These are phyloP conservation scores for Colletotrichum caudatum DNA, from an alignment of 2,329 filamentous ascomycete species.

Conservation along the genomic window DNA sequence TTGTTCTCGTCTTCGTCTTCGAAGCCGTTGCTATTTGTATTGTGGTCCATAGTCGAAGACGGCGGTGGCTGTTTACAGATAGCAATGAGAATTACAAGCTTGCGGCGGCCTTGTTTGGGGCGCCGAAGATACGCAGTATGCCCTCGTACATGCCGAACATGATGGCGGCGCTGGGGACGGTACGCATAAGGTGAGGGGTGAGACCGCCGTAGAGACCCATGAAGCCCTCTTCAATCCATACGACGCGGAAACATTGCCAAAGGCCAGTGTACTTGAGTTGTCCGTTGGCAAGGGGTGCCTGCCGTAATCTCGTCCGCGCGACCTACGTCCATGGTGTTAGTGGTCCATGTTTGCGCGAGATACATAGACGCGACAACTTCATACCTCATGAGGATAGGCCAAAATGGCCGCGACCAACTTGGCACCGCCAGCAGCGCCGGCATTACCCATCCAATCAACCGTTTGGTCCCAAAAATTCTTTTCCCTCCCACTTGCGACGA, in stretches of 20 bases:
- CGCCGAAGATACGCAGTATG: conserved; percentile 62
- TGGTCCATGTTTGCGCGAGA: neutral
- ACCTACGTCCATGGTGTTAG: conserved; percentile 61
- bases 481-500: conserved; percentile 68
- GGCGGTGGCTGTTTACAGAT: neutral
- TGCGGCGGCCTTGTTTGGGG: conserved; percentile 32
- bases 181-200: conserved; percentile 90
- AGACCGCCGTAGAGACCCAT: conserved; percentile 89
- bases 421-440: conserved; percentile 82
- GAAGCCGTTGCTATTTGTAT: neutral
- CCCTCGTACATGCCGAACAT: conserved; percentile 92
- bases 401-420: conserved; percentile 87
- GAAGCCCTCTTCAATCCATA: conserved; percentile 90
- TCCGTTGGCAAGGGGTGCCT: conserved; percentile 80
- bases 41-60: neutral
- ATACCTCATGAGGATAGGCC: conserved; percentile 92
- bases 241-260: conserved; percentile 86
- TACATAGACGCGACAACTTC: conserved; percentile 44
- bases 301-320: conserved; percentile 84
- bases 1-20: neutral
- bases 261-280: conserved; percentile 89
- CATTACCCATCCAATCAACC: conserved; percentile 82
- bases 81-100: conserved; percentile 9
- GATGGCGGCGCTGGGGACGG: conserved; percentile 92
- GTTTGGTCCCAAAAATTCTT: conserved; percentile 79